Conservation (phyloP, 1,284 basidiomycete genomes). For the Microbotryum intermedium region DNA sequence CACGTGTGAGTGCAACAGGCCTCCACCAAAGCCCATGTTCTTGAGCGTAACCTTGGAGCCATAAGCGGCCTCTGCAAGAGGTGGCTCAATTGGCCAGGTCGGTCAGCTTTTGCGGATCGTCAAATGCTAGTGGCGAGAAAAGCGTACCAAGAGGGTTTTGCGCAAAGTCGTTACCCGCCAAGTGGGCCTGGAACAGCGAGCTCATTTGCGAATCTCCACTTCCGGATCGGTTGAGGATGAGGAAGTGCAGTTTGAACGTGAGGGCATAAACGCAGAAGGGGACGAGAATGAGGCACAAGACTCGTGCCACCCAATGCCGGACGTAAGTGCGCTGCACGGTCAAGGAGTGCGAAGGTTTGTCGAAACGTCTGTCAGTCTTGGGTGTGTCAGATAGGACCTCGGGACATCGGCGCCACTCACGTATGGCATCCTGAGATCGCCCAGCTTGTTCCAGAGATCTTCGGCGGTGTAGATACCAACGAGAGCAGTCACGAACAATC, state of each 20-base stretch:
- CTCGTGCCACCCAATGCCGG: slow-evolving; percentile 83
- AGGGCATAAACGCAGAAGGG: slow-evolving; percentile 87
- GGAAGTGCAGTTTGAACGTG: slow-evolving; percentile 92
- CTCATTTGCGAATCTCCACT: slow-evolving; percentile 98
- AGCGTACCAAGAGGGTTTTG: slow-evolving; percentile 67
- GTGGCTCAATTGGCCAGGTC: slow-evolving; percentile 10
- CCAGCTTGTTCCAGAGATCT: slow-evolving; percentile 97
- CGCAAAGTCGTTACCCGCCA: slow-evolving; percentile 86
- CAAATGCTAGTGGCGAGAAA: neutral
- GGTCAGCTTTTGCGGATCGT: neutral
- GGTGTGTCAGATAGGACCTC: no score
- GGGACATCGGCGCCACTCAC: slow-evolving; percentile 46
- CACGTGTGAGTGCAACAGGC: slow-evolving; percentile 89
- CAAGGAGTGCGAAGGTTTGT: slow-evolving; percentile 23
- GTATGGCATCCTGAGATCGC: slow-evolving; percentile 82
- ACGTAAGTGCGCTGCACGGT: slow-evolving; percentile 60
- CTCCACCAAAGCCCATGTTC: slow-evolving; percentile 96
- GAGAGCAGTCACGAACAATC: slow-evolving; percentile 85
- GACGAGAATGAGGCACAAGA: slow-evolving; percentile 75
- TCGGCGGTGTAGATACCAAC: slow-evolving; percentile 95
- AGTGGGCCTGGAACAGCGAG: slow-evolving; percentile 95
- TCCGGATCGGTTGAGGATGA: slow-evolving; percentile 86
- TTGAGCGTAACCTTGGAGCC: slow-evolving; percentile 90
- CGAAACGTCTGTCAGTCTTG: no score
- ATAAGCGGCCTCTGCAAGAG: slow-evolving; percentile 64